Evolutionary conservation across 257 asterid species (phyloP), one percentile per base, ranked within the genome.

Genomic region (Primulina tabacum): DNA sequence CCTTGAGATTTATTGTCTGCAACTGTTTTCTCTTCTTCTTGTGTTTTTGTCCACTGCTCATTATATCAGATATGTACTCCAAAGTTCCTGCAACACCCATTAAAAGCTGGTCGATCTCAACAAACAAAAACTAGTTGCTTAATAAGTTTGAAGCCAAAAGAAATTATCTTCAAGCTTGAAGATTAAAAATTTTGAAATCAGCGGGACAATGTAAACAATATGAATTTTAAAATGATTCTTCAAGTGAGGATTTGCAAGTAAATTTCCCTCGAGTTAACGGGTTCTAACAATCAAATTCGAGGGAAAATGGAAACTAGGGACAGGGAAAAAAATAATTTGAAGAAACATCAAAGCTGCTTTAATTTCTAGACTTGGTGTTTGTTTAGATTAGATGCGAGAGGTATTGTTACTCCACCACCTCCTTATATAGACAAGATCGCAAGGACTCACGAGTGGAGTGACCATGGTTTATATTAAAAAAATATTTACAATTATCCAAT

Each of bases 61-160:
- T 80, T 57, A 89, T 59, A 26, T 92, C 96, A 29, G 93, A 87
- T 3, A 92, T 81, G 76, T 80, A 92, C 64, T 89, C 97, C 69
- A 91, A 59, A 14, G 95, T 87, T 60, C 93, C 95, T 69, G 85
- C 67, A 71, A 87, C 84, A 53, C 96, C 97, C 97, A 92, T 91
- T 11, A 14, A 4, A 40, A 8, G 1, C 16, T 33, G 37, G 37
- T 5, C n/a, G n/a, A n/a, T n/a, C 40, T 35, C 40, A 35, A 35
- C 11, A 35, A 35, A 35, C 7, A 17, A 50, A 50, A 50, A 5
- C 8, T 16, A 16, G 7, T 24, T 24, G 26, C 26, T 24, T 24
- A 24, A 24, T 0, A 24, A 0, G 26, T 24, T 24, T 32, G 56
- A 16, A 47, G 56, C 56, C 20, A 4, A 47, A 47, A 47, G 18